Base-by-base conservation (phyloP, 257 asterid species). In the Penstemon newberryi region DNA sequence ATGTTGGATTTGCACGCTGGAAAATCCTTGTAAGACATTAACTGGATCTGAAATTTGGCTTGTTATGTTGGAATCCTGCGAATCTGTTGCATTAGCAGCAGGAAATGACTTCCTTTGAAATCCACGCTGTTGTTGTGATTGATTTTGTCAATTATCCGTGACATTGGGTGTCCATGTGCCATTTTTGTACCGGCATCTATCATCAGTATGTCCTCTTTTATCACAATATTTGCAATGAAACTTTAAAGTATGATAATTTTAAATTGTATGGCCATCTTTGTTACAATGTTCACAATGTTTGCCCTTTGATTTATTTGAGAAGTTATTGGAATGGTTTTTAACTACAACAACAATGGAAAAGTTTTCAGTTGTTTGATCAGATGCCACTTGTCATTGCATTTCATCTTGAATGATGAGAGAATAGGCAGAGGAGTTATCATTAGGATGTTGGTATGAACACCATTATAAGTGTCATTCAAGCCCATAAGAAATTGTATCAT, bases 401-500 rank as follows among this genome's bases (percentile, higher is more conserved):
- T 72, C 59, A 18, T 65, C 76, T 38, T 56, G 52, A 6, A 60
- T 41, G 25, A 64, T 44, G 3, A 25, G 44, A 15, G 60, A 66
- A 38, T 65, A 72, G 2, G 70, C 40, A 71, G 6, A 2, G 65
- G 70, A 0, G 51, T 7, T 25, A 71, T 71, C 70, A 55, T 37
- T 8, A 63, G 52, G 25, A 63, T 71, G 18, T 71, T 71, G 15
- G 5, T 42, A 12, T 51, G 8, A 25, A 52, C 70, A 25, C 5
- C 37, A 5, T 3, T 45, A 7, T 8, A 69, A 0, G 8, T 19
- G 6, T 45, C 66, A 12, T 47, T 57, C 2, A 69, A 47, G 0
- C 73, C 66, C 73, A 69, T 69, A 6, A 69, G 66, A 13, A 69
- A 56, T 4, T 56, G 50, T 66, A 45, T 69, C 49, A 69, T 5